Conservation (phyloP, 768 basidiomycete species). For the Lactarius hengduanensis region DNA sequence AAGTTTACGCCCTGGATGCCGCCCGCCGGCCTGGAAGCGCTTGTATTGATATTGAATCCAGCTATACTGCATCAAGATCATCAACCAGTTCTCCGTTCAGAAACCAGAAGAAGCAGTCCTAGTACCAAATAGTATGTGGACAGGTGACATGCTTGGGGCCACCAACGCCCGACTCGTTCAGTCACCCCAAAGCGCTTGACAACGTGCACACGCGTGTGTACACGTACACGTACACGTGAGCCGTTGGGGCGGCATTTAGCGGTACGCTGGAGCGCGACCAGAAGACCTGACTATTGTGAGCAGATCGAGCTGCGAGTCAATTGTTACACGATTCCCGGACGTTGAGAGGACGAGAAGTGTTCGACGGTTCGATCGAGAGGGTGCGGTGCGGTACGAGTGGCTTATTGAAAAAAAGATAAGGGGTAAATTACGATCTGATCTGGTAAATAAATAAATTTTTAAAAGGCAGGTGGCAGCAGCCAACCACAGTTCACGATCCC, state of each 20-base stretch:
- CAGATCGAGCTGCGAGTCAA: neutral
- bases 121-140: neutral
- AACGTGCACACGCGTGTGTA: neutral
- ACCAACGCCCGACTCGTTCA: neutral
- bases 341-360: neutral
- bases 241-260: neutral
- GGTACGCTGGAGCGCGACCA: neutral
- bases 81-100: neutral
- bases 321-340: neutral
- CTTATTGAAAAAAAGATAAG: constrained; percentile 3
- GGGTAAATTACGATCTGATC: constrained; percentile 19
- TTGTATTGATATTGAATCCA: neutral
- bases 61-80: neutral
- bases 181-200: neutral
- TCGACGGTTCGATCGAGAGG: neutral
- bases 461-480: constrained; percentile 14
- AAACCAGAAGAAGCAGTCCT: neutral
- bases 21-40: neutral
- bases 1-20: neutral
- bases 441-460: constrained; percentile 12
- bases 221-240: neutral
- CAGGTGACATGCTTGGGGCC: neutral
- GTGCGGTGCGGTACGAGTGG: no score
- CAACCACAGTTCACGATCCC: constrained; percentile 28
- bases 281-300: neutral